These are phyloP conservation scores for Moesziomyces sp. DNA, from an alignment of 1,284 basidiomycete species.

Conservation along the genomic window DNA sequence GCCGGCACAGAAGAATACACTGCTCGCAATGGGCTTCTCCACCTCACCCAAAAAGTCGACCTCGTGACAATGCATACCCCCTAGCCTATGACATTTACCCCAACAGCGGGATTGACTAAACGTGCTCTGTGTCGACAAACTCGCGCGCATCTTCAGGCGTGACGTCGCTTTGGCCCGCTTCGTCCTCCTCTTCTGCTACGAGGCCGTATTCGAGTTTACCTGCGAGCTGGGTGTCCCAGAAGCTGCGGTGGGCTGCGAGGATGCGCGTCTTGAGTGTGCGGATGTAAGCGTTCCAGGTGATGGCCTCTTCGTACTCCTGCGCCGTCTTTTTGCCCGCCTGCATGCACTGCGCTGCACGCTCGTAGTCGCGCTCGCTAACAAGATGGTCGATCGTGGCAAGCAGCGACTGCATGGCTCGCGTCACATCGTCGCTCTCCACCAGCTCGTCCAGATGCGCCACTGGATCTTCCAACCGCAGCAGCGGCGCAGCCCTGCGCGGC, in stretches of 20 bases:
- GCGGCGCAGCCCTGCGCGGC: neutral
- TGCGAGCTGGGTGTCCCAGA: slow-evolving; percentile 32
- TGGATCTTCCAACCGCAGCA: slow-evolving; percentile 23
- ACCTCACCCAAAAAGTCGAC: slow-evolving; percentile 29
- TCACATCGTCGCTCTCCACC: slow-evolving; percentile 46
- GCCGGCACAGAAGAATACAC: slow-evolving; percentile 11
- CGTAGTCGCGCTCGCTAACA: slow-evolving; percentile 26
- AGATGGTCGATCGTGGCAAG: slow-evolving; percentile 36
- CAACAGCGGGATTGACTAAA: slow-evolving; percentile 6
- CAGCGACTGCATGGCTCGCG: slow-evolving; percentile 40
- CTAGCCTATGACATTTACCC: neutral
- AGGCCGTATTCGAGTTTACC: slow-evolving; percentile 30
- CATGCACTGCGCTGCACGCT: slow-evolving; percentile 15
- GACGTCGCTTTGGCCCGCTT: slow-evolving; percentile 43
- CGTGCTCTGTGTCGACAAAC: slow-evolving; percentile 40
- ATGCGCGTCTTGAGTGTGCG: slow-evolving; percentile 28
- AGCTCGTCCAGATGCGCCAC: slow-evolving; percentile 33
- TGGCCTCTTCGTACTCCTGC: slow-evolving; percentile 48
- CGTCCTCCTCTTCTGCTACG: slow-evolving; percentile 42
- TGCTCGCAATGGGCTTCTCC: slow-evolving; percentile 43
- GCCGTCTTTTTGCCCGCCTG: slow-evolving; percentile 30
- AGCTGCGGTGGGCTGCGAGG: slow-evolving; percentile 21
- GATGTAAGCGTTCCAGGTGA: slow-evolving; percentile 41
- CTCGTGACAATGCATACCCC: neutral
- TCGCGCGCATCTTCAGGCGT: slow-evolving; percentile 29